Evolutionary conservation across 2,329 filamentous ascomycete species (phyloP), one percentile per base, ranked within the genome.

Genomic region (Aureobasidium sp.): DNA sequence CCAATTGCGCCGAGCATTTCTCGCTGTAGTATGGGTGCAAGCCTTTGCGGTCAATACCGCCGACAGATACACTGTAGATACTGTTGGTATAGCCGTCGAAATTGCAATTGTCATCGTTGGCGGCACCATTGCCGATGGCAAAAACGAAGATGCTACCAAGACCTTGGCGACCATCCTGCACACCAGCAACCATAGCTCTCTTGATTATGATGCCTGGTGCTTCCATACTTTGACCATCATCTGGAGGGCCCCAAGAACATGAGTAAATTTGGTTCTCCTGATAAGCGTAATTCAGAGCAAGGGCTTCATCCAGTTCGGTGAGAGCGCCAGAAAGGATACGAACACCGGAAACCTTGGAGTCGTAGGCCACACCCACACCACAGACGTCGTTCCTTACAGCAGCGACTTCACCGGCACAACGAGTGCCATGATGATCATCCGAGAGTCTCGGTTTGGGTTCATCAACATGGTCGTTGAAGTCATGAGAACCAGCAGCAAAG

Each of bases 1-100:
- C 92, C 51, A 99, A 80, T 73, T 96, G 90, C 26, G 94, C 94
- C 3, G 93, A 97, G 78, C 94, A 99, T 65, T 90, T 88, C 75
- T 99, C 94, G 0, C 93, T 97, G 75, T 99, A 99, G 74, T 93
- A 94, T 0, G 94, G 92, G 71, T 97, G 93, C n/a, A 84, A 76
- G 43, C 93, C 92, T 67, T 88, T 86, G 63, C 90, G 83, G 73
- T 97, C 92, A 65, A 99, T 88, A 37, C 93, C 93, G 41, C 94
- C 94, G 20, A 99, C 92, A 0, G 92, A 96, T 69, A 99, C 94
- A 73, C 92, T 97, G 81, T 97, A 99, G 69, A 99, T 99, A 72
- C 92, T 97, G 79, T 99, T 99, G 64, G 94, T 99, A 76, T 99
- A 99, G 43, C 94, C 94, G 72, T 99, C 94, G 73, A 99, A 99